Evolutionary conservation across 768 basidiomycete species (phyloP).

Genomic region (Tulasnella sp.): DNA sequence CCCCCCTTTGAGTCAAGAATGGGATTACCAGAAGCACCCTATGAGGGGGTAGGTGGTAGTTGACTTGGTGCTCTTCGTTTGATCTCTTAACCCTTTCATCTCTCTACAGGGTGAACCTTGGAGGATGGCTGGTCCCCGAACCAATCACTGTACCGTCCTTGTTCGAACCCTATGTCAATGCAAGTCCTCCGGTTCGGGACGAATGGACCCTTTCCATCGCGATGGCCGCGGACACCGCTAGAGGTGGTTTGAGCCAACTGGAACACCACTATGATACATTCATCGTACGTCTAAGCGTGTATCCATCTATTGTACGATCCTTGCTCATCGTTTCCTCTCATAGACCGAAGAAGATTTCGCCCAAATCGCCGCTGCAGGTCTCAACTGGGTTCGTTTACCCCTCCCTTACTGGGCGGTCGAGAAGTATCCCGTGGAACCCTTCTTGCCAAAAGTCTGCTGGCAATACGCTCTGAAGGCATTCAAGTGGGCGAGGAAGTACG

Average conservation of each 20-base stretch:
- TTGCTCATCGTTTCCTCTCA: background rate
- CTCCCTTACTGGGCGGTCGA: slow-evolving; percentile 94
- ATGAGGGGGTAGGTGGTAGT: slow-evolving; percentile 66
- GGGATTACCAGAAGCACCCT: slow-evolving; percentile 71
- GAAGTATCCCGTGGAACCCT: slow-evolving; percentile 74
- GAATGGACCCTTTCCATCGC: slow-evolving; percentile 80
- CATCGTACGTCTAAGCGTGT: slow-evolving; percentile 58
- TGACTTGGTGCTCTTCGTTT: background rate
- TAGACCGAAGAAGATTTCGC: slow-evolving; percentile 96
- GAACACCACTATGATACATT: slow-evolving; percentile 93
- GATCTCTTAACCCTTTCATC: background rate
- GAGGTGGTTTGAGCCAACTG: slow-evolving; percentile 55
- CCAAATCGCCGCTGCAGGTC: slow-evolving; percentile 87
- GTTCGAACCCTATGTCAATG: slow-evolving; percentile 65
- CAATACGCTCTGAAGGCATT: slow-evolving; percentile 91
- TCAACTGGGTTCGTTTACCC: slow-evolving; percentile 92
- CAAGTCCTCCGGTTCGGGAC: slow-evolving; percentile 58
- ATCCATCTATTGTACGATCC: slow-evolving; percentile 17
- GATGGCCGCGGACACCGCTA: slow-evolving; percentile 69
- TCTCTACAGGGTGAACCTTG: slow-evolving; percentile 81
- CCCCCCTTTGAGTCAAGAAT: slow-evolving; percentile 81
- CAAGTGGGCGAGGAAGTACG: slow-evolving; percentile 96
- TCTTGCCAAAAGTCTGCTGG: slow-evolving; percentile 82
- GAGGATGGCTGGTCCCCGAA: slow-evolving; percentile 77
- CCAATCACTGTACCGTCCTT: slow-evolving; percentile 64